Base-by-base conservation (phyloP, 164 flowering plant genomes). In the Malania oleifera region DNA sequence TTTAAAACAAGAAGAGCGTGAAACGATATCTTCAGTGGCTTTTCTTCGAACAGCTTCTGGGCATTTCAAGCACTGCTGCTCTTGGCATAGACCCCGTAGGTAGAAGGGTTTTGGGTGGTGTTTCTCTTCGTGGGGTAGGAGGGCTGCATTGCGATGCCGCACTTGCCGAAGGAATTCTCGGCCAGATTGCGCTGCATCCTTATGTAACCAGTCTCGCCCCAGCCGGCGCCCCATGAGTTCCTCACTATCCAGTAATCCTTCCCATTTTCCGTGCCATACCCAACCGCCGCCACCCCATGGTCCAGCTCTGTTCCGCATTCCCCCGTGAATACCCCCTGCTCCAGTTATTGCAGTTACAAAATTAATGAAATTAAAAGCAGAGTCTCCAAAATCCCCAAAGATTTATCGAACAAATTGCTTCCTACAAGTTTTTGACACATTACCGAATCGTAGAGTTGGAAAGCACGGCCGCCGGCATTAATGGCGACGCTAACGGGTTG, bases 401-500 rank as follows among this genome's bases (percentile, higher is more conserved):
- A 14, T 23, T 20, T 25, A 23, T 52, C 18, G 27, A 9, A 52
- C 35, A 52, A 52, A 52, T 52, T 9, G 18, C 25, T 31, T n/a
- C 20, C 35, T 25, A 35, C n/a, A n/a, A 35, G 29, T 13, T 23
- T 54, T 54, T 54, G 15, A 5, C 7, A 25, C 35, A 73, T 76
- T 74, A 91, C 96, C 47, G 91, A 85, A 17, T 66, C 7, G 39
- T 92, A 92, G 51, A 81, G 82, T 34, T 92, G 98, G 38, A 87
- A 75, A 41, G 71, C 84, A 41, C 71, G 65, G 67, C 98, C 96
- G 35, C 85, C 69, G 11, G 83, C 97, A 77, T 92, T 96, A 64
- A 92, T 85, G 28, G 96, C 96, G 27, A 92, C 93, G 43, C 86
- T 80, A 1, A 89, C 80, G 1, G 97, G 97, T 55, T 92, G 98